These are phyloP conservation scores for Ceriops tagal DNA, from an alignment of 345 rosid genomes.

Conservation along the genomic window DNA sequence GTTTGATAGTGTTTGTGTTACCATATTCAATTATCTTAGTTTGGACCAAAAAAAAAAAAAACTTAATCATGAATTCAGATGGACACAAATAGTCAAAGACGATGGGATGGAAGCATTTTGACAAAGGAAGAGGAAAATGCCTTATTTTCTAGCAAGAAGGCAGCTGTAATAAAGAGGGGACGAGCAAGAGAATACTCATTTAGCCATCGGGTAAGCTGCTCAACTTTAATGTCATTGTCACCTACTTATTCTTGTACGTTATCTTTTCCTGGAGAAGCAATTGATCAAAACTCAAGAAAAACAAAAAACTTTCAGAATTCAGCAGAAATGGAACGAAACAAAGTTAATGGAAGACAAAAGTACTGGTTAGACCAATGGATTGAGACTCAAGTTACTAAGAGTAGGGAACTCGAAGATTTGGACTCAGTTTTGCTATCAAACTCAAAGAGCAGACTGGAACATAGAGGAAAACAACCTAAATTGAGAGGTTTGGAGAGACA, in stretches of 20 bases:
- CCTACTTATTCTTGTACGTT: not conserved
- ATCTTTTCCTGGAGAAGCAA: not conserved
- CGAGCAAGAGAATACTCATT: conserved; percentile 58
- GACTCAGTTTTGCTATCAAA: conserved; percentile 45
- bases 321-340: conserved; percentile 64
- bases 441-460: conserved; percentile 38
- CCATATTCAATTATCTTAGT: no score
- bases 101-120: conserved; percentile 83
- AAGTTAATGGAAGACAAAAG: conserved; percentile 62
- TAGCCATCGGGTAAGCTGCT: conserved; percentile 55
- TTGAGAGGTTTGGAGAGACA: conserved; percentile 38
- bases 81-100: conserved; percentile 55
- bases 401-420: conserved; percentile 76
- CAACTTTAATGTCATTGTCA: not conserved
- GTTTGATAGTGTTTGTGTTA: not conserved
- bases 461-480: conserved; percentile 35
- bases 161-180: conserved; percentile 64
- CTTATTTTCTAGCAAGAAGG: conserved; percentile 57
- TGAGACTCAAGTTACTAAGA: conserved; percentile 62
- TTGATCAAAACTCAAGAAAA: not conserved
- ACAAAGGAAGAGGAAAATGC: conserved; percentile 77
- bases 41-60: no score
- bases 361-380: conserved; percentile 93
- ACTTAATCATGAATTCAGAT: conserved; percentile 39
- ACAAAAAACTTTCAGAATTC: conserved; percentile 50